phyloP scores from a whole-genome alignment of 371 early-diverging fungal species.

The Apophysomyces elegans region DNA sequence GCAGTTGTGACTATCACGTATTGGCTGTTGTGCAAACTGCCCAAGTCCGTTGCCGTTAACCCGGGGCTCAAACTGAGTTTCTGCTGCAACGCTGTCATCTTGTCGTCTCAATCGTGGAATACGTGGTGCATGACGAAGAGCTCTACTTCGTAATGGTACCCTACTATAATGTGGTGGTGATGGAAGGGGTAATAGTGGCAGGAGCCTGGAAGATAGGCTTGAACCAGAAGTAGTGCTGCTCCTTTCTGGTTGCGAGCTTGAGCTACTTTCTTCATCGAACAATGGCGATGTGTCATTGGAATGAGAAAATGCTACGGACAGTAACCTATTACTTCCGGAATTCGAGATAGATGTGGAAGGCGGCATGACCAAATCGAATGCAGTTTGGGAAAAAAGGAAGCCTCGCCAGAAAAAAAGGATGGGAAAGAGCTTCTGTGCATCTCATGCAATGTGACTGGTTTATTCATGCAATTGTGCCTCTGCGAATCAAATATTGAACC shows the following conservation, averaged over 20 bases:
- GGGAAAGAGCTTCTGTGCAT: not conserved
- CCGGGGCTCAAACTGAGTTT: not conserved
- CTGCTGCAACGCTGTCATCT: not conserved
- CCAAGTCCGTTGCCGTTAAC: not conserved
- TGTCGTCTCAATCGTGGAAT: slow-evolving; percentile 21
- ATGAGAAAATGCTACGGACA: not conserved
- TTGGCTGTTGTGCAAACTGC: not conserved
- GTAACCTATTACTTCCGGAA: not conserved
- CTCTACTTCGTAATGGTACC: slow-evolving; percentile 13
- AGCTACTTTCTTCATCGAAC: not conserved
- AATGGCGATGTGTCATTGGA: not conserved
- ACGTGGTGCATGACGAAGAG: slow-evolving; percentile 19
- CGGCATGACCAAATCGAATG: not conserved
- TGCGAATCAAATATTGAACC: slow-evolving; percentile 85
- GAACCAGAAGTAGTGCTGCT: not conserved
- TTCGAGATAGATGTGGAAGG: not conserved
- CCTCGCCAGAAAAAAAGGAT: not conserved
- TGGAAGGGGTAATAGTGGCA: slow-evolving; percentile 10
- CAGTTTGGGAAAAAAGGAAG: not conserved
- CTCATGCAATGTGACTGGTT: slow-evolving; percentile 3
- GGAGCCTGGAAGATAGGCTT: not conserved
- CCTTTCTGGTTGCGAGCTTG: not conserved
- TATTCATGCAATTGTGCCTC: slow-evolving; percentile 41
- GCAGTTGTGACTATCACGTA: slow-evolving; percentile 8
- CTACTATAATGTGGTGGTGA: slow-evolving; percentile 1